Conservation (phyloP, 495 filamentous ascomycete species). For the Thermochaetoides thermophila region DNA sequence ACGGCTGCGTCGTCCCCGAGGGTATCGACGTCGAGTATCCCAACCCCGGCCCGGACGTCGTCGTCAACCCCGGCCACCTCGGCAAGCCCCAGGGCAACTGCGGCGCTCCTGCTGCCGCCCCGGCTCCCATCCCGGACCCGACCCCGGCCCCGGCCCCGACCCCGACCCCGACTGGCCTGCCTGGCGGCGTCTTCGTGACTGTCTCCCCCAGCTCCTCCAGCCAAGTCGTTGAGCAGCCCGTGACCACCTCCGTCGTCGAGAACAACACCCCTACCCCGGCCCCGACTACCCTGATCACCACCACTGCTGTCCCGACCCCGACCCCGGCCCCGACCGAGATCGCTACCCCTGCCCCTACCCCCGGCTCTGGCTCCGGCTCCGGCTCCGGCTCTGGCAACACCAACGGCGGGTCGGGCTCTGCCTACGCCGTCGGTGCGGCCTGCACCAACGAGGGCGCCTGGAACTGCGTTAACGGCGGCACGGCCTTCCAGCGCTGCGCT, state of each 20-base stretch:
- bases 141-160: conserved; percentile 7
- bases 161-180: conserved; percentile 1
- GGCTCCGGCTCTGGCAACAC: conserved; percentile 6
- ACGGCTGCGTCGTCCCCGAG: conserved; percentile 39
- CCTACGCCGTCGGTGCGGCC: conserved; percentile 18
- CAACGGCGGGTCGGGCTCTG: conserved; percentile 3
- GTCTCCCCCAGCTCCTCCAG: too few species aligned
- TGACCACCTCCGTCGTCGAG: conserved; percentile 12
- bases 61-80: conserved; percentile 11
- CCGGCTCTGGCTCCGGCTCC: conserved; percentile 9
- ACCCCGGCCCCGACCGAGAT: conserved; percentile 1
- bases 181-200: conserved; percentile 7
- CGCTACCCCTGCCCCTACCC: conserved; percentile 7
- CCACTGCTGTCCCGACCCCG: conserved; percentile 11
- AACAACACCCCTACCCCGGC: conserved; percentile 4
- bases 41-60: conserved; percentile 53
- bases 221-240: too few species aligned
- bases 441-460: conserved; percentile 41
- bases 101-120: conserved; percentile 3
- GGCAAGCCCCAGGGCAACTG: conserved; percentile 11
- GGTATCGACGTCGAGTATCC: conserved; percentile 47
- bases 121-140: conserved; percentile 4
- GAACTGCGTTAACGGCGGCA: conserved; percentile 53
- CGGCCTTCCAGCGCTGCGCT: conserved; percentile 50
- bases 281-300: conserved; percentile 1